A percentile compares a stretch with the other conserved stretches of the same genome.
These are phyloP conservation scores for Aaosphaeria pasadenensis DNA, from an alignment of 2,329 filamentous ascomycete species.

Conservation along the genomic window DNA sequence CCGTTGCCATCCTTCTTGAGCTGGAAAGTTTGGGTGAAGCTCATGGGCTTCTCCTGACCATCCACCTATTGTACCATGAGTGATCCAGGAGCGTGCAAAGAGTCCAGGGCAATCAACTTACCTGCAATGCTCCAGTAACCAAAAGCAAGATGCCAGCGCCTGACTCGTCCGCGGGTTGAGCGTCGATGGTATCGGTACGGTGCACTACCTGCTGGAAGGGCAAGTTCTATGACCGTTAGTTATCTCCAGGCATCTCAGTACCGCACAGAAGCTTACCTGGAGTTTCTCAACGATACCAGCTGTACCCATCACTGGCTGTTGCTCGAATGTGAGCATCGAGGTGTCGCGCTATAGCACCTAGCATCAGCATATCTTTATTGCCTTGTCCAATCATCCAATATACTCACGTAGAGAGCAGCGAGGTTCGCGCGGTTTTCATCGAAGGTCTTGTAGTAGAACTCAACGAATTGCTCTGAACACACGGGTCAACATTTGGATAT, in stretches of 20 bases:
- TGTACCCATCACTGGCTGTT: constrained; percentile 61
- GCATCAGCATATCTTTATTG: not conserved
- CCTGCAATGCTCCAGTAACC: constrained; percentile 81
- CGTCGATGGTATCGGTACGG: constrained; percentile 72
- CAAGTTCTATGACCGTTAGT: constrained; percentile 55
- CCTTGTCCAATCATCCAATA: not conserved
- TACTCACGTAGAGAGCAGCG: constrained; percentile 73
- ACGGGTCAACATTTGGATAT: not conserved
- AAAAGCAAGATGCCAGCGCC: constrained; percentile 74
- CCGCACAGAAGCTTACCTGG: constrained; percentile 52
- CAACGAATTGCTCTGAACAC: constrained; percentile 77
- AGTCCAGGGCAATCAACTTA: constrained; percentile 44
- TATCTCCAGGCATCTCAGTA: not conserved
- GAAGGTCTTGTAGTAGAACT: constrained; percentile 89
- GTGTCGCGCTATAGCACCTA: constrained; percentile 60
- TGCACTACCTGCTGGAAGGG: constrained; percentile 82
- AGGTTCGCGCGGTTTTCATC: constrained; percentile 68
- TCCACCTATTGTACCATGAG: constrained; percentile 62
- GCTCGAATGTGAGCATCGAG: constrained; percentile 96
- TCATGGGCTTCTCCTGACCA: constrained; percentile 81
- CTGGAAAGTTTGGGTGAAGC: constrained; percentile 87
- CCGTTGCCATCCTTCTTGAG: constrained; percentile 65
- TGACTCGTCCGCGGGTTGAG: constrained; percentile 68
- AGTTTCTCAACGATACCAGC: constrained; percentile 76
- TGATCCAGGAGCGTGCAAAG: not conserved